Percentiles rank a stretch among this genome's conserved stretches.
Conservation (phyloP, 1,139 yeast genomes). For the Kazachstania sp. region DNA sequence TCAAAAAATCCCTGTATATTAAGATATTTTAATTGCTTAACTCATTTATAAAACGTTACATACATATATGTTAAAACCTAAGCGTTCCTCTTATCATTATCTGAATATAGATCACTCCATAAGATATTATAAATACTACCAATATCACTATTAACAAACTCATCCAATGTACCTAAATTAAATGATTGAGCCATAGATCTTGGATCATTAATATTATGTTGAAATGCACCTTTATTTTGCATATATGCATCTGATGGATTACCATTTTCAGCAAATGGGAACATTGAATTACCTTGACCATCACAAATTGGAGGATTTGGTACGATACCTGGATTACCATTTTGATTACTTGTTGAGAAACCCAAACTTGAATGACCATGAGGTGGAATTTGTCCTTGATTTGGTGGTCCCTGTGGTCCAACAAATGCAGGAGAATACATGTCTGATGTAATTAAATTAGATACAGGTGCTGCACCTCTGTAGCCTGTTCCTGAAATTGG, state of each 20-base stretch:
- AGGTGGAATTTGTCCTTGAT: not conserved
- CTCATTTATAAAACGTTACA: too few species aligned
- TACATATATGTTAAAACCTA: not conserved
- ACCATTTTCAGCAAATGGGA: not conserved
- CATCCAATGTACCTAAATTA: conserved; percentile 28
- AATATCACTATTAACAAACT: conserved; percentile 26
- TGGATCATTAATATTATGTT: not conserved
- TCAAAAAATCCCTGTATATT: too few species aligned
- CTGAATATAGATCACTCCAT: conserved; percentile 28
- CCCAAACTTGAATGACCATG: not conserved
- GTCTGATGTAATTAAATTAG: not conserved
- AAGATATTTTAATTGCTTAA: too few species aligned
- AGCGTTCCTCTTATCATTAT: not conserved
- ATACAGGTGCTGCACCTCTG: not conserved
- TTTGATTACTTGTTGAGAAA: not conserved
- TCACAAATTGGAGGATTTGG: not conserved
- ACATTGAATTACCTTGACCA: not conserved
- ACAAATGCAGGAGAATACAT: not conserved
- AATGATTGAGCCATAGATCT: conserved; percentile 9
- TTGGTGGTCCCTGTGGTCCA: not conserved
- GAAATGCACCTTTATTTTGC: not conserved
- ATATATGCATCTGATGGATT: not conserved
- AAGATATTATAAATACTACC: conserved; percentile 23
- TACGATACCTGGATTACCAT: not conserved
- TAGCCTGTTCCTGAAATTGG: not conserved